phyloP scores from a whole-genome alignment of 257 asterid genomes.

The Paraleonurus japonicus region DNA sequence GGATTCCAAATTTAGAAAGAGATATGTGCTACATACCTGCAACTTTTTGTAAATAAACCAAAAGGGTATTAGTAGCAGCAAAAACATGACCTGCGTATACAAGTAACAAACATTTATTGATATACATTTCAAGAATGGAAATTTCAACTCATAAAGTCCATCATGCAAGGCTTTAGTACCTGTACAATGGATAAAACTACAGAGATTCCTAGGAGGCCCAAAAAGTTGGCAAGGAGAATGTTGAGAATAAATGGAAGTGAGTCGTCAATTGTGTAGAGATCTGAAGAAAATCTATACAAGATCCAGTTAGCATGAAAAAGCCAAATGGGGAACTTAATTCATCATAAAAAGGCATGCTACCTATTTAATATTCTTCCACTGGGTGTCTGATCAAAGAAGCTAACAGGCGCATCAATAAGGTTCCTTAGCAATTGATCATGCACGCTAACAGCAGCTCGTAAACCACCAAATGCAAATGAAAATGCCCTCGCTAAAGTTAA shows the following conservation, averaged over 20 bases:
- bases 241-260: constrained; percentile 97
- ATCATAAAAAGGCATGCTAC: constrained; percentile 36
- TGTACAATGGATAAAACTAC: constrained; percentile 77
- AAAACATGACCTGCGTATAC: constrained; percentile 60
- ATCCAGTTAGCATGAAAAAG: constrained; percentile 33
- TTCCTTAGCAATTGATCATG: constrained; percentile 59
- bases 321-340: constrained; percentile 9
- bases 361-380: constrained; percentile 93
- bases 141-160: constrained; percentile 1
- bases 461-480: constrained; percentile 90
- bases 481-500: constrained; percentile 87
- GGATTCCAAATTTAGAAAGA: constrained; percentile 18
- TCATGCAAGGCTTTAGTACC: constrained; percentile 37
- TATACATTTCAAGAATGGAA: not conserved
- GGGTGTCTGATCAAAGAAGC: constrained; percentile 90
- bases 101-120: not conserved
- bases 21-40: constrained; percentile 51
- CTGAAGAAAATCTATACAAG: constrained; percentile 77
- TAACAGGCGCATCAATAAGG: constrained; percentile 67
- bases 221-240: constrained; percentile 89
- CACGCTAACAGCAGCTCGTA: constrained; percentile 76
- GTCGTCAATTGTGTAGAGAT: constrained; percentile 93
- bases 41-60: constrained; percentile 78
- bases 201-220: constrained; percentile 83
- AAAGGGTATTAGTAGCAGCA: constrained; percentile 78